These are phyloP conservation scores for Mikania micrantha DNA, from an alignment of 129 eudicot species.

Conservation along the genomic window DNA sequence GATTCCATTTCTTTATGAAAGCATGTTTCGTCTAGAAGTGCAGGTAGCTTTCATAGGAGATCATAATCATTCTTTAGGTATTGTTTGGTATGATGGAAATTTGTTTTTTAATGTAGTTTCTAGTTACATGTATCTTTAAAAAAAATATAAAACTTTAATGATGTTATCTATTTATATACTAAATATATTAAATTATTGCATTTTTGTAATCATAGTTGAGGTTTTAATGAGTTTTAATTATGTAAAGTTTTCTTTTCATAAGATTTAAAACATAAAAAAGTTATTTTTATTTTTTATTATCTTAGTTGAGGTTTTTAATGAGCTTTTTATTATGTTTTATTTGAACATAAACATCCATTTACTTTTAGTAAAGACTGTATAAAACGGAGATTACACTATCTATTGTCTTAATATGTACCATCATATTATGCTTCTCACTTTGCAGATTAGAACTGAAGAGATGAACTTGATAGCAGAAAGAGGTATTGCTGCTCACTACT, in stretches of 20 bases:
- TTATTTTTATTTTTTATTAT: background rate
- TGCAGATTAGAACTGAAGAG: conserved; percentile 95
- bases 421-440: conserved; percentile 18
- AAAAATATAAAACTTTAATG: background rate
- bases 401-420: background rate
- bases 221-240: background rate
- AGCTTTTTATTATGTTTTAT: background rate
- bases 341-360: background rate
- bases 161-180: too few relatives aligned
- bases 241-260: background rate
- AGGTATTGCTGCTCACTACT: conserved; percentile 96
- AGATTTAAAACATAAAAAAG: background rate
- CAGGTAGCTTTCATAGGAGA: conserved; percentile 43
- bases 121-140: background rate
- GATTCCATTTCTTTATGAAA: conserved; percentile 93
- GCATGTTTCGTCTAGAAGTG: conserved; percentile 97
- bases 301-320: background rate
- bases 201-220: background rate
- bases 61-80: conserved; percentile 6
- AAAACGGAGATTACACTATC: background rate
- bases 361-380: background rate
- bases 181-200: background rate
- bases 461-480: conserved; percentile 96
- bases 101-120: background rate
- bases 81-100: background rate